A percentile compares a stretch with the other conserved stretches of the same genome.
These are phyloP conservation scores for Grosmannia huntii DNA, from an alignment of 2,329 filamentous ascomycete species.

Conservation along the genomic window DNA sequence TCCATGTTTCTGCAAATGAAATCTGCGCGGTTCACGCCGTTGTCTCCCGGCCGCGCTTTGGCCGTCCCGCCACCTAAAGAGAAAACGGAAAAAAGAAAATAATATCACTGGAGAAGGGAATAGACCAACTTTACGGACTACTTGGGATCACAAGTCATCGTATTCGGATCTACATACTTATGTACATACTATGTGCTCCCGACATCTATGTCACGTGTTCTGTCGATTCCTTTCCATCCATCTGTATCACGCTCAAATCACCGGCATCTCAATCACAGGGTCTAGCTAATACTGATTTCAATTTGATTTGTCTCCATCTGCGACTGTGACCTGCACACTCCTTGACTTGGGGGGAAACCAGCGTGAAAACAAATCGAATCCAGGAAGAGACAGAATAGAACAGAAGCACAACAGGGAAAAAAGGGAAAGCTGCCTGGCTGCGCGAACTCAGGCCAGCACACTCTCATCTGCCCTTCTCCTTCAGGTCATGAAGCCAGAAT, in stretches of 20 bases:
- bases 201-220: too few relatives aligned
- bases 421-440: neutral
- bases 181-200: too few relatives aligned
- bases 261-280: too few relatives aligned
- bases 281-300: neutral
- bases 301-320: conserved; percentile 17
- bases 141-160: neutral
- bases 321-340: conserved; percentile 10
- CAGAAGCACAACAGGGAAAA: neutral
- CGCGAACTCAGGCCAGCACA: neutral
- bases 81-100: neutral
- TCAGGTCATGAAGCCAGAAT: neutral
- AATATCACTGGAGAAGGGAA: too few relatives aligned
- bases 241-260: too few relatives aligned
- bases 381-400: neutral
- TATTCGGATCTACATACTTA: neutral
- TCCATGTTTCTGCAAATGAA: neutral
- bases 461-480: neutral
- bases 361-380: neutral
- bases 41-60: neutral
- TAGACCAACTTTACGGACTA: neutral
- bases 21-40: neutral
- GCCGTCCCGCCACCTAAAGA: neutral
- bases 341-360: conserved; percentile 1
- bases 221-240: too few relatives aligned